A percentile compares a stretch with the other conserved stretches of the same genome.
Evolutionary conservation across 208 protist species (phyloP).

Genomic region (Leishmania mexicana): DNA sequence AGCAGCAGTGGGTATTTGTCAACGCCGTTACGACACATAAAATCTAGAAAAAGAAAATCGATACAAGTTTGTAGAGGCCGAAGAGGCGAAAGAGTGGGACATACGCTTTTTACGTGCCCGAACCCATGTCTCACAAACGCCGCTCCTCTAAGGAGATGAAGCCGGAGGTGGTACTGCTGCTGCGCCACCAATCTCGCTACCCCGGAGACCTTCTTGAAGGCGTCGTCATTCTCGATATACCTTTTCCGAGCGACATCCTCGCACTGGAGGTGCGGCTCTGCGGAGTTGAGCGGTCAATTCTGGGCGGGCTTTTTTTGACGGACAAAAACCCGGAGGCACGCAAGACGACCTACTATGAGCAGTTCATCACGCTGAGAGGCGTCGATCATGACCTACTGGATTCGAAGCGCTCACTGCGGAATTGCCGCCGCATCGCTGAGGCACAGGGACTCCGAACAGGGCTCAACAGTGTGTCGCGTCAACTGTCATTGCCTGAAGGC

Average conservation of each 20-base stretch:
- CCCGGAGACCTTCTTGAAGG: constrained; percentile 58
- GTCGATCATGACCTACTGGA: constrained; percentile 35
- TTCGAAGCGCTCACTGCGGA: constrained; percentile 9
- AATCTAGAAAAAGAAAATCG: neutral
- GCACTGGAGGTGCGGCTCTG: constrained; percentile 46
- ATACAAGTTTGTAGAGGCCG: neutral
- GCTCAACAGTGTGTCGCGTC: neutral
- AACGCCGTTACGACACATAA: neutral
- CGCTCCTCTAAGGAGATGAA: constrained; percentile 17
- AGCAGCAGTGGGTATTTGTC: neutral
- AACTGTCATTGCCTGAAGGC: neutral
- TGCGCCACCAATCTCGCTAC: constrained; percentile 35
- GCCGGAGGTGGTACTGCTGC: constrained; percentile 39
- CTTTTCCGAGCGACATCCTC: constrained; percentile 29
- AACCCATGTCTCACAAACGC: constrained; percentile 16
- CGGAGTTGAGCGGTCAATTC: constrained; percentile 34
- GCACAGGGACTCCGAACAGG: neutral
- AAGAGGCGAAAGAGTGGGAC: no score
- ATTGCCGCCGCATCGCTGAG: constrained; percentile 4
- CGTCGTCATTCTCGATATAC: constrained; percentile 53
- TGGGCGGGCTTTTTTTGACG: constrained; percentile 36
- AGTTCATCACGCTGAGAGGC: constrained; percentile 48
- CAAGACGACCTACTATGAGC: constrained; percentile 54
- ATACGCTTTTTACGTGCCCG: neutral
- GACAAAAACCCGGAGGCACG: constrained; percentile 41